A percentile compares a stretch with the other conserved stretches of the same genome.
Evolutionary conservation across 108 stramenopile species (phyloP).

Genomic region (Cyclotella kingstonii): DNA sequence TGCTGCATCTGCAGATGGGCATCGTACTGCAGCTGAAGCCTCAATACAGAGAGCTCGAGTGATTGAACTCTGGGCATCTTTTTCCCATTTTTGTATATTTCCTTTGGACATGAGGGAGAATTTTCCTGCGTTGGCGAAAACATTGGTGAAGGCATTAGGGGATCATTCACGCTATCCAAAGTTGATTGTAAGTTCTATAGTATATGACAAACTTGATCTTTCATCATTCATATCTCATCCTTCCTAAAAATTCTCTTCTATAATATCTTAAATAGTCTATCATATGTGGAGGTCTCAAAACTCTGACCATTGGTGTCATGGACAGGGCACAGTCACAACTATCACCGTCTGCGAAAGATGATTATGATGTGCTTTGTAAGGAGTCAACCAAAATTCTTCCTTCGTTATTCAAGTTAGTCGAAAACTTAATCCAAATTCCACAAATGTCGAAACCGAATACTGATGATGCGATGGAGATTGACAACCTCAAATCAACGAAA

Average conservation of each 20-base stretch:
- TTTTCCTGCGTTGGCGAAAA: conserved; percentile 54
- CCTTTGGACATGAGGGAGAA: conserved; percentile 58
- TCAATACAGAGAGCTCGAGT: conserved; percentile 44
- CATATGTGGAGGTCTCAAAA: conserved; percentile 54
- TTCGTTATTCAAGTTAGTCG: conserved; percentile 65
- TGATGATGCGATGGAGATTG: conserved; percentile 39
- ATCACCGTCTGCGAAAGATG: conserved; percentile 29
- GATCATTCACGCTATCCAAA: conserved; percentile 77
- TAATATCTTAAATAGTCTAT: conserved; percentile 37
- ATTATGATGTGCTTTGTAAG: conserved; percentile 37
- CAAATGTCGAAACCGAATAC: conserved; percentile 14
- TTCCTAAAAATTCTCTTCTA: not conserved
- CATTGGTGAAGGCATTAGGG: conserved; percentile 61
- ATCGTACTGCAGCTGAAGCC: conserved; percentile 46
- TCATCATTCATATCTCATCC: conserved; percentile 2
- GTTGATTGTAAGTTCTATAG: conserved; percentile 58
- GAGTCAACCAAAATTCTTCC: conserved; percentile 61
- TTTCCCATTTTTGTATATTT: conserved; percentile 60
- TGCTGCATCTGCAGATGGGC: conserved; percentile 40
- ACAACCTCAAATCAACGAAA: conserved; percentile 17
- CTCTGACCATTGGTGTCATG: conserved; percentile 44
- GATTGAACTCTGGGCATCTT: conserved; percentile 69
- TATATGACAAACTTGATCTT: not conserved
- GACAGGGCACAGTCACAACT: conserved; percentile 17
- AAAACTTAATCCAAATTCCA: conserved; percentile 45